phyloP scores from a whole-genome alignment of 805 yeast species.

The Kodamaea hsintzibuensis region DNA sequence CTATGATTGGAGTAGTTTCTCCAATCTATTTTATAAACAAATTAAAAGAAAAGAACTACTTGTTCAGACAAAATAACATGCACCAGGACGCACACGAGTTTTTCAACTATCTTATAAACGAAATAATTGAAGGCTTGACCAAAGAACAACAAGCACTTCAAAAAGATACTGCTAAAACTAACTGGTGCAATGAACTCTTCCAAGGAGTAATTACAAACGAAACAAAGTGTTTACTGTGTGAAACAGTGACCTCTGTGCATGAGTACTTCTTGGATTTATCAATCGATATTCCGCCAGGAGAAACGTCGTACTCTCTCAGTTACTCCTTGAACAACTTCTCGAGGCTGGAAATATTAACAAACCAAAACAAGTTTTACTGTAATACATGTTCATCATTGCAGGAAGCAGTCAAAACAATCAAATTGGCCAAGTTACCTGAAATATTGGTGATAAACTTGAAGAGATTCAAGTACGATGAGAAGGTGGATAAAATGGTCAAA shows the following conservation, averaged over 20 bases:
- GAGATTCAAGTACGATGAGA: slow-evolving; percentile 89
- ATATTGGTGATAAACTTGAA: slow-evolving; percentile 82
- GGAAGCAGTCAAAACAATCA: slow-evolving; percentile 90
- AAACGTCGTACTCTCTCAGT: slow-evolving; percentile 59
- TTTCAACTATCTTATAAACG: slow-evolving; percentile 79
- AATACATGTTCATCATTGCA: slow-evolving; percentile 87
- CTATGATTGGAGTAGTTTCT: slow-evolving; percentile 79
- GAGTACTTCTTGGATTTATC: slow-evolving; percentile 87
- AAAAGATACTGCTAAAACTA: slow-evolving; percentile 27
- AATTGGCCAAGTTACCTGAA: slow-evolving; percentile 73
- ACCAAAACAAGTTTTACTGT: slow-evolving; percentile 89
- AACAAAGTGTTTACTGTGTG: slow-evolving; percentile 89
- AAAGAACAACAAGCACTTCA: slow-evolving; percentile 17
- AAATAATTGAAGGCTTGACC: slow-evolving; percentile 58
- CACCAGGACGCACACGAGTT: slow-evolving; percentile 99
- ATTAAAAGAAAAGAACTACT: slow-evolving; percentile 76
- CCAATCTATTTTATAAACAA: slow-evolving; percentile 74
- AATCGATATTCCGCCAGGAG: slow-evolving; percentile 73
- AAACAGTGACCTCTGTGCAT: slow-evolving; percentile 73
- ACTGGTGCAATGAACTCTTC: slow-evolving; percentile 69
- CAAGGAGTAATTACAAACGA: slow-evolving; percentile 86
- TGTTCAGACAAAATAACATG: slow-evolving; percentile 83
- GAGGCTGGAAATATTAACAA: slow-evolving; percentile 80
- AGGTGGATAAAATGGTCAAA: slow-evolving; percentile 76
- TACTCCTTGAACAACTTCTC: slow-evolving; percentile 80